Conservation (phyloP, 169 alveolate genomes). For the Plasmodium vivax region DNA sequence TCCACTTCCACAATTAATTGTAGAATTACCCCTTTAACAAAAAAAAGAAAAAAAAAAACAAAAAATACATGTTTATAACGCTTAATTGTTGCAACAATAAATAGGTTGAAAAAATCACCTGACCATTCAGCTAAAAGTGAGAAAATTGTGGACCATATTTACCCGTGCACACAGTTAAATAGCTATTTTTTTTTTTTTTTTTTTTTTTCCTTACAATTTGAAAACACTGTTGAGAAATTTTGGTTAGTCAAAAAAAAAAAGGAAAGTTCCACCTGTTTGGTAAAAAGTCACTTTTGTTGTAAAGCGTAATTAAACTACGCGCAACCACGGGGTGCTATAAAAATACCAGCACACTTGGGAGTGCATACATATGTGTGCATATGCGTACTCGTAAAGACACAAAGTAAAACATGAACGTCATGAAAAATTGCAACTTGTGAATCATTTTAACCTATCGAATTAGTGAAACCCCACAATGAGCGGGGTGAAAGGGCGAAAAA, state of each 20-base stretch:
- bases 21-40: constrained; percentile 28
- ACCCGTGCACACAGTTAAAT: constrained; percentile 13
- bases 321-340: neutral
- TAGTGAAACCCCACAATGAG: neutral
- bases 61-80: neutral
- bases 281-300: neutral
- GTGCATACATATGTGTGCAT: neutral
- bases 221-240: constrained; percentile 1
- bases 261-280: neutral
- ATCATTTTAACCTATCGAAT: neutral
- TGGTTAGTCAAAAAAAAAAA: constrained; percentile 5
- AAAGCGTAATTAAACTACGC: neutral
- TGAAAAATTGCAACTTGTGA: neutral
- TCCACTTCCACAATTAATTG: constrained; percentile 6
- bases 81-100: neutral
- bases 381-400: neutral
- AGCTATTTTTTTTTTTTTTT: constrained; percentile 11
- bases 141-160: neutral
- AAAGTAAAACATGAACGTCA: neutral
- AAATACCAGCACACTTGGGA: neutral
- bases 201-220: neutral
- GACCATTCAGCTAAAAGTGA: neutral
- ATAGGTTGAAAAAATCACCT: neutral
- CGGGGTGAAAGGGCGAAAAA: neutral
- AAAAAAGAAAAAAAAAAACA: neutral